Conservation (phyloP, 2,329 filamentous ascomycete species). For the Phaeoacremonium minimum region DNA sequence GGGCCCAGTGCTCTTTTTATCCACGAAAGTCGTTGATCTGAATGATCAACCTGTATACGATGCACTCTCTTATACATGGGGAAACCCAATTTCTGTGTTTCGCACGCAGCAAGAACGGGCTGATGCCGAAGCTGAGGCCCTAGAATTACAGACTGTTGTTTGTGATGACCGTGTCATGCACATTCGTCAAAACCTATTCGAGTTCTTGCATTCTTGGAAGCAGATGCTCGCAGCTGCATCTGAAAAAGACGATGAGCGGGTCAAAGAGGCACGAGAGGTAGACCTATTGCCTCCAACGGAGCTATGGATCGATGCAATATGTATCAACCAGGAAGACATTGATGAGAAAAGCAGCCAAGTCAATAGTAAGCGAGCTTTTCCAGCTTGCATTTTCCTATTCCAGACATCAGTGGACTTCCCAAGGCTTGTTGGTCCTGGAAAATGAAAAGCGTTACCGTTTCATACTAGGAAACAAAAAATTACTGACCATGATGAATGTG, state of each 20-base stretch:
- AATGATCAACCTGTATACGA: slow-evolving; percentile 7
- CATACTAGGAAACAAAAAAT: too few relatives aligned
- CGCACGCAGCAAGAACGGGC: not conserved
- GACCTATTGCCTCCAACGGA: slow-evolving; percentile 7
- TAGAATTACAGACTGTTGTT: too few relatives aligned
- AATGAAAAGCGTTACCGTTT: too few relatives aligned
- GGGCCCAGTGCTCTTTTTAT: not conserved
- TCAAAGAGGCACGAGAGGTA: slow-evolving; percentile 10
- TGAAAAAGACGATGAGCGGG: too few relatives aligned
- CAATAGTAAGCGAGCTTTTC: too few relatives aligned
- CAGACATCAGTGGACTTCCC: too few relatives aligned
- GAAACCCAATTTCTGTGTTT: slow-evolving; percentile 1
- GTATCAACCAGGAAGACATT: slow-evolving; percentile 13
- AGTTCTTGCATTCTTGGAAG: not conserved
- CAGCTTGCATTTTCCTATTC: too few relatives aligned
- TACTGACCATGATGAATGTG: too few relatives aligned
- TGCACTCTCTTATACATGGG: slow-evolving; percentile 14
- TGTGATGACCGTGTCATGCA: not conserved
- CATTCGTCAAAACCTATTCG: not conserved
- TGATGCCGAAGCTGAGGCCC: slow-evolving; percentile 1
- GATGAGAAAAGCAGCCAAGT: slow-evolving; percentile 12
- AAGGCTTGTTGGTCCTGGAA: too few relatives aligned
- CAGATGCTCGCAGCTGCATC: slow-evolving; percentile 1
- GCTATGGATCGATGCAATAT: slow-evolving; percentile 16
- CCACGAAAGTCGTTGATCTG: not conserved